Evolutionary conservation across 2,329 filamentous ascomycete species (phyloP).

Genomic region (Exophiala dermatitidis): DNA sequence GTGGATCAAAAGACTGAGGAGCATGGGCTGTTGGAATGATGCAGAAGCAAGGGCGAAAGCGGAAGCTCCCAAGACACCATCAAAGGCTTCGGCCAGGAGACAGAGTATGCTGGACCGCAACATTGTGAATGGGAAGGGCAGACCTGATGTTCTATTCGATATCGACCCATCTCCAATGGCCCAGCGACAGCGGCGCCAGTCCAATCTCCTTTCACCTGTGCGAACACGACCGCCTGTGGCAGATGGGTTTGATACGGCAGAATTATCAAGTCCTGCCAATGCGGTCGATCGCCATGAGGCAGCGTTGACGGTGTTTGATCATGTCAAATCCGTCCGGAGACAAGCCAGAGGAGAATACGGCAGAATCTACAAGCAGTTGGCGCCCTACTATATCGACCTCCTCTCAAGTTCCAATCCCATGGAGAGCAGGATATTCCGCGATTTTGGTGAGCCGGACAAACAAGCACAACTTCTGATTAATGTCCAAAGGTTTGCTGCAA

Average conservation of each 20-base stretch:
- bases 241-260: constrained; percentile 76
- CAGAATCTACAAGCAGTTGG: constrained; percentile 79
- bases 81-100: constrained; percentile 8
- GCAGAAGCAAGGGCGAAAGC: constrained; percentile 61
- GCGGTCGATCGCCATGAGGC: constrained; percentile 51
- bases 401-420: constrained; percentile 60
- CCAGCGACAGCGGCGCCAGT: constrained; percentile 6
- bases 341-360: constrained; percentile 84
- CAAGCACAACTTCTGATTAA: constrained; percentile 87
- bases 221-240: constrained; percentile 35
- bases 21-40: constrained; percentile 91
- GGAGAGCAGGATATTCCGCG: constrained; percentile 68
- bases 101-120: constrained; percentile 20
- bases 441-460: constrained; percentile 78
- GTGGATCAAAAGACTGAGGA: constrained; percentile 80
- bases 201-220: constrained; percentile 13
- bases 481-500: constrained; percentile 67
- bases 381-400: constrained; percentile 82
- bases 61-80: constrained; percentile 13
- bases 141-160: constrained; percentile 24
- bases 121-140: constrained; percentile 26
- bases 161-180: constrained; percentile 10
- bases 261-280: constrained; percentile 42
- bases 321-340: constrained; percentile 70
- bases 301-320: constrained; percentile 62